Evolutionary conservation across 2,329 filamentous ascomycete genomes (phyloP).

Genomic region (Teratosphaeria pseudoeucalypti): DNA sequence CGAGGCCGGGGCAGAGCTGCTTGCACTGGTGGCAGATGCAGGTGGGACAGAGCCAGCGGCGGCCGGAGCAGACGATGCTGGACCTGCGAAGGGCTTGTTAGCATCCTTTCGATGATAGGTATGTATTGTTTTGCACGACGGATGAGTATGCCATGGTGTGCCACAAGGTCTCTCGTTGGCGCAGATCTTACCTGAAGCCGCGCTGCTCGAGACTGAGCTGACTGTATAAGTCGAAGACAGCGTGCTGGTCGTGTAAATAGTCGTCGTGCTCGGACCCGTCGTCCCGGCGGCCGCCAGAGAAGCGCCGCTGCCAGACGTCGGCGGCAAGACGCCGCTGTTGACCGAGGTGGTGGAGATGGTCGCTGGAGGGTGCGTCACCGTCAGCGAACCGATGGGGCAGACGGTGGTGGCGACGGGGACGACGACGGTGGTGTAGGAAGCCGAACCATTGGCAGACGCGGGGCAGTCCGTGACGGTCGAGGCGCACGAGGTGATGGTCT

Average conservation of each 20-base stretch:
- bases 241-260: neutral
- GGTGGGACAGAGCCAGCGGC: neutral
- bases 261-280: neutral
- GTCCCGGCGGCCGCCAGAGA: neutral
- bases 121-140: neutral
- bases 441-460: constrained; percentile 1
- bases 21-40: neutral
- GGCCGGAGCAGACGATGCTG: neutral
- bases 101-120: neutral
- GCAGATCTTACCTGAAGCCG: neutral
- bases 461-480: constrained; percentile 14
- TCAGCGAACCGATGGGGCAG: neutral
- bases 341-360: neutral
- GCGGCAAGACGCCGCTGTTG: neutral
- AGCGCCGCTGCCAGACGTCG: neutral
- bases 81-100: neutral
- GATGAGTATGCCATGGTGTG: neutral
- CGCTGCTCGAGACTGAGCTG: neutral
- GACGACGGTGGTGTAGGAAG: neutral
- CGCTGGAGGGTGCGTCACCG: neutral
- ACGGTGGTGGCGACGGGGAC: neutral
- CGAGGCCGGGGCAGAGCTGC: neutral
- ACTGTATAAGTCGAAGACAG: neutral
- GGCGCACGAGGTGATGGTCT: constrained; percentile 15
- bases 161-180: neutral